phyloP scores from a whole-genome alignment of 140 eudicot genomes.

The Erigeron philadelphicus region DNA sequence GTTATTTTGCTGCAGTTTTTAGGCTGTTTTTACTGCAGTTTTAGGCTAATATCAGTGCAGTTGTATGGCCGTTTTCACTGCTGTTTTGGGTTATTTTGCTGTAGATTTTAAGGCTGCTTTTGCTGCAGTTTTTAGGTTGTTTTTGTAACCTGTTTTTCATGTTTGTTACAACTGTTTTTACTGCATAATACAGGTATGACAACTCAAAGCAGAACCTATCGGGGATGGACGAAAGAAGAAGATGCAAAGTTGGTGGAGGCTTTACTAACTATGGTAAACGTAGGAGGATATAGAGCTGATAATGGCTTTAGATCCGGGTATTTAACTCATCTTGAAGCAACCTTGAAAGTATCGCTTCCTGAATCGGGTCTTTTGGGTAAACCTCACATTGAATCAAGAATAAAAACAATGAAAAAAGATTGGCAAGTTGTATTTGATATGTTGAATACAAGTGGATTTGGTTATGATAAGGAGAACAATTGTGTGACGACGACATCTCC shows the following conservation, averaged over 20 bases:
- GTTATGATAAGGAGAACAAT: slow-evolving; percentile 3
- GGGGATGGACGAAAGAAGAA: neutral
- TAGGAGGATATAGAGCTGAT: slow-evolving; percentile 1
- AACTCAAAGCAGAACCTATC: neutral
- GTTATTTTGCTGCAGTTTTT: neutral
- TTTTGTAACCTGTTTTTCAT: neutral
- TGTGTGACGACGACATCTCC: neutral
- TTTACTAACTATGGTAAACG: neutral
- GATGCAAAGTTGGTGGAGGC: neutral
- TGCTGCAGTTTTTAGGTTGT: neutral
- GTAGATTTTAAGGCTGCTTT: too few relatives aligned
- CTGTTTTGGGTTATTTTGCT: neutral
- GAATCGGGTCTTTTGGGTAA: neutral
- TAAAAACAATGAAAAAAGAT: slow-evolving; percentile 7
- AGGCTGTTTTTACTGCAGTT: neutral
- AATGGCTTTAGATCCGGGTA: neutral
- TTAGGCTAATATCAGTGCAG: too few relatives aligned
- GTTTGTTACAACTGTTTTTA: neutral
- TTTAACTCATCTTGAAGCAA: neutral
- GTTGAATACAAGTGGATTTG: neutral
- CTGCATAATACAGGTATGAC: slow-evolving; percentile 6
- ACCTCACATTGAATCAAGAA: slow-evolving; percentile 8
- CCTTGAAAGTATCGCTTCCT: neutral
- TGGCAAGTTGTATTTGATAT: slow-evolving; percentile 8
- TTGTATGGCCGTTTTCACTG: too few relatives aligned